Evolutionary conservation across 2,329 filamentous ascomycete genomes (phyloP).

Genomic region (Neurospora sp.): DNA sequence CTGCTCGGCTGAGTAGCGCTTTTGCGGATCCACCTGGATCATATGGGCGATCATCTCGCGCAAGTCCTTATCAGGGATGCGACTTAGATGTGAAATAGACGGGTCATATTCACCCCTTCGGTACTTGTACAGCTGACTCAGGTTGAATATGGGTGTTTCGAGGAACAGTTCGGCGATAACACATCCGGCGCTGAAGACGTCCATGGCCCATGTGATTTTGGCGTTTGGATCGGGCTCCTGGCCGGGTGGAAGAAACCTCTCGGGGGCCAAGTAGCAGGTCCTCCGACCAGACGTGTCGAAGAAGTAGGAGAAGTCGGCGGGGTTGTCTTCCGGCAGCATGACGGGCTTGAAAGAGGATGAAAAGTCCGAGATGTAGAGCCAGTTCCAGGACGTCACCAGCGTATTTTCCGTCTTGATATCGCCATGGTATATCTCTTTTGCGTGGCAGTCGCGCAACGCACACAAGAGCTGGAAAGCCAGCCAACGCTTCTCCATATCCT

Average conservation of each 20-base stretch:
- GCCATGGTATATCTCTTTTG: slow-evolving; percentile 82
- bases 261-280: slow-evolving; percentile 91
- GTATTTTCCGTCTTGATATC: slow-evolving; percentile 99
- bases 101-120: slow-evolving; percentile 88
- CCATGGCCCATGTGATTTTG: slow-evolving; percentile 83
- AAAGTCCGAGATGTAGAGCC: slow-evolving; percentile 97
- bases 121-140: slow-evolving; percentile 93
- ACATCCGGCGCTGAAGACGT: slow-evolving; percentile 93
- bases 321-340: slow-evolving; percentile 89
- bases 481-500: slow-evolving; percentile 99
- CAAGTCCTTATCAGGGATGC: slow-evolving; percentile 80
- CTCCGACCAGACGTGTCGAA: slow-evolving; percentile 87
- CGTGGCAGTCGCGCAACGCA: slow-evolving; percentile 83
- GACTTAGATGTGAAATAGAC: slow-evolving; percentile 65
- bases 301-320: slow-evolving; percentile 94
- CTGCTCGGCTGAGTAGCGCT: slow-evolving; percentile 85
- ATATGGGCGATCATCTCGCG: slow-evolving; percentile 87
- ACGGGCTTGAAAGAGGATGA: slow-evolving; percentile 92
- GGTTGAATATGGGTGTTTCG: slow-evolving; percentile 92
- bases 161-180: slow-evolving; percentile 95
- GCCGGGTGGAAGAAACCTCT: slow-evolving; percentile 70
- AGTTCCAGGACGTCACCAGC: slow-evolving; percentile 97
- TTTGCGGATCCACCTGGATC: slow-evolving; percentile 89
- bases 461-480: slow-evolving; percentile 91
- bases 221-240: slow-evolving; percentile 51